These are phyloP conservation scores for Excoecaria agallocha DNA, from an alignment of 345 rosid species.

Conservation along the genomic window DNA sequence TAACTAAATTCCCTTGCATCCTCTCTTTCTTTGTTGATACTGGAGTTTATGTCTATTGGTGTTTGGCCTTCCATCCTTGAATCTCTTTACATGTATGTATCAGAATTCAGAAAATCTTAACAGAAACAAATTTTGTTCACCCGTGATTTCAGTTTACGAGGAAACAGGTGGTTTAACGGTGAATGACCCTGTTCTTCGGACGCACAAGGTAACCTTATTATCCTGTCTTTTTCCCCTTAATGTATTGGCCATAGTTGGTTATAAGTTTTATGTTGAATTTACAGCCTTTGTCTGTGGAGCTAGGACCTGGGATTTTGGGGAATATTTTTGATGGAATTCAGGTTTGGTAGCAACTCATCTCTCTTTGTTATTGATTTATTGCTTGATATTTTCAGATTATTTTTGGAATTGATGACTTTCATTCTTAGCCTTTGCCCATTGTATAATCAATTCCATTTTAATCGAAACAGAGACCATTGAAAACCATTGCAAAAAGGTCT, in stretches of 20 bases:
- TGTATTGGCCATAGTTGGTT: constrained; percentile 14
- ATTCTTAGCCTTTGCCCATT: neutral
- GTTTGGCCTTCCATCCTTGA: neutral
- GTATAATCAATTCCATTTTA: neutral
- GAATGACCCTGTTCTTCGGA: constrained; percentile 90
- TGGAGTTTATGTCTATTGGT: neutral
- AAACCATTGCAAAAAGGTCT: constrained; percentile 87
- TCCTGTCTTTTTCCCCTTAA: neutral
- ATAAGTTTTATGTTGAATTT: constrained; percentile 26
- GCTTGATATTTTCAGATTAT: neutral
- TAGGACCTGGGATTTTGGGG: constrained; percentile 99
- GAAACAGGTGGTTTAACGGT: constrained; percentile 95
- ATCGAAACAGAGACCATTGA: constrained; percentile 81
- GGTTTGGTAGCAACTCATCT: constrained; percentile 43
- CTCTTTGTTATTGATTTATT: neutral
- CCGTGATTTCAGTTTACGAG: constrained; percentile 69
- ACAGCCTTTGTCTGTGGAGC: constrained; percentile 96
- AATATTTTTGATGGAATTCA: constrained; percentile 98
- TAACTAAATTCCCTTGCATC: neutral
- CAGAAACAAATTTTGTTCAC: neutral
- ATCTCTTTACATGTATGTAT: neutral
- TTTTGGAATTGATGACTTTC: neutral
- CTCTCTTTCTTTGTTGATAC: neutral
- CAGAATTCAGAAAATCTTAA: neutral
- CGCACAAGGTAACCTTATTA: constrained; percentile 60